Evolutionary conservation across 164 flowering plant species (phyloP).

Genomic region (Taxillus chinensis): DNA sequence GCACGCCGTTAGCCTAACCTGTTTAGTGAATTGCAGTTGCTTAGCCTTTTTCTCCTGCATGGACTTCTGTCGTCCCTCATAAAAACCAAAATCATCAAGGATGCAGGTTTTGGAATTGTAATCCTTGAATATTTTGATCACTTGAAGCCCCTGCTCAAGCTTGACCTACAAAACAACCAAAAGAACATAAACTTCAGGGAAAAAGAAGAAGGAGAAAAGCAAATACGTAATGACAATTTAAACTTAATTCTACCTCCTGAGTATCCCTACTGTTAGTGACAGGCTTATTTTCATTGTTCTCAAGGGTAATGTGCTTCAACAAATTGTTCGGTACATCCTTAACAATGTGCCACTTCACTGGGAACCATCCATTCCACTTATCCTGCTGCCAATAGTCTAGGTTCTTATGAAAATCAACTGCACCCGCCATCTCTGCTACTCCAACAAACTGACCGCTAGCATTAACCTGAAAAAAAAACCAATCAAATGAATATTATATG

Average conservation of each 20-base stretch:
- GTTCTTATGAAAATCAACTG: slow-evolving; percentile 73
- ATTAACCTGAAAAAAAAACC: slow-evolving; percentile 56
- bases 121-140: slow-evolving; percentile 76
- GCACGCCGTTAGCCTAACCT: slow-evolving; percentile 19
- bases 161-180: slow-evolving; percentile 37
- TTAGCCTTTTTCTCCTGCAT: slow-evolving; percentile 71
- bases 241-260: slow-evolving; percentile 48
- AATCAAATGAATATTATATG: not conserved
- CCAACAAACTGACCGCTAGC: slow-evolving; percentile 90
- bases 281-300: slow-evolving; percentile 80
- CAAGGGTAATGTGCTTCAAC: slow-evolving; percentile 73
- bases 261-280: slow-evolving; percentile 88
- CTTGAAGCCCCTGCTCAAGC: slow-evolving; percentile 64
- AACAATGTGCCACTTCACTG: slow-evolving; percentile 83
- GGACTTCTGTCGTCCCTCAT: slow-evolving; percentile 66
- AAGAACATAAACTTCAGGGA: not conserved
- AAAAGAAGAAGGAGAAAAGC: not conserved
- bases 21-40: slow-evolving; percentile 57
- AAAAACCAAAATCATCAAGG: slow-evolving; percentile 79
- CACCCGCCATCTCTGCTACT: slow-evolving; percentile 75
- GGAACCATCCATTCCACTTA: slow-evolving; percentile 82
- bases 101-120: slow-evolving; percentile 56
- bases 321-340: slow-evolving; percentile 81
- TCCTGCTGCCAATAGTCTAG: slow-evolving; percentile 90
- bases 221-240: no score